A percentile compares a stretch with the other conserved stretches of the same genome.
Evolutionary conservation across 106 monocot species (phyloP).

Genomic region (Amphibolis antarctica): DNA sequence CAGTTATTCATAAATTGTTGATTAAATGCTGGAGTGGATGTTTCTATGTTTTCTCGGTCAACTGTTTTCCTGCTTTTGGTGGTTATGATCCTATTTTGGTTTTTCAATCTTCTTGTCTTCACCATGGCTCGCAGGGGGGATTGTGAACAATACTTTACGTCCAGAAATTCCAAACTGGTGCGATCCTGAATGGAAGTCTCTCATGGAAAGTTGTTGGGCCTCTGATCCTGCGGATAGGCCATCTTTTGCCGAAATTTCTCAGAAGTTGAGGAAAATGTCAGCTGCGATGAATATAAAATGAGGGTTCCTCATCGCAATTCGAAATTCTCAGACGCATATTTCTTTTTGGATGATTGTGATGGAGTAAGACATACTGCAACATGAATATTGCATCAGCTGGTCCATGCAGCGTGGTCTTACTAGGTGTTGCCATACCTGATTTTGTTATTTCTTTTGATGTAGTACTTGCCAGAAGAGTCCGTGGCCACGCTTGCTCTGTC

Average conservation of each 20-base stretch:
- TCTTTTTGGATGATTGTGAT: background rate
- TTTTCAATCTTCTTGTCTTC: background rate
- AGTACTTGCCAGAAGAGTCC: background rate
- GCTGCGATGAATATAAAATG: constrained; percentile 74
- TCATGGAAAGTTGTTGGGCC: constrained; percentile 94
- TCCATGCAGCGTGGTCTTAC: background rate
- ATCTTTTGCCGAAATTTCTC: constrained; percentile 77
- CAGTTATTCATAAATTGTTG: no score
- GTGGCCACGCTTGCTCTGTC: background rate
- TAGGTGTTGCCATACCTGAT: constrained; percentile 2
- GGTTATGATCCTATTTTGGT: background rate
- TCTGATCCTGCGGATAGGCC: constrained; percentile 64
- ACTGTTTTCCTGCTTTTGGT: no score
- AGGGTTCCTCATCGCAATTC: constrained; percentile 2
- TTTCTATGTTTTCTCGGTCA: no score
- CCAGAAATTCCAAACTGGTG: constrained; percentile 87
- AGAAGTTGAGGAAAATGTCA: constrained; percentile 85
- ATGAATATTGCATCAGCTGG: background rate
- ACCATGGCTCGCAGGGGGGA: constrained; percentile 43
- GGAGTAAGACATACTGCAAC: background rate
- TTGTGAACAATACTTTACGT: constrained; percentile 68
- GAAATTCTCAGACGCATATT: background rate
- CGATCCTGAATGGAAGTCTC: constrained; percentile 91
- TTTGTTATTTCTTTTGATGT: background rate
- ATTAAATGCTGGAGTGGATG: no score